A percentile compares a stretch with the other conserved stretches of the same genome.
phyloP scores from a whole-genome alignment of 2,329 filamentous ascomycete species.

The Monosporascus sp. region DNA sequence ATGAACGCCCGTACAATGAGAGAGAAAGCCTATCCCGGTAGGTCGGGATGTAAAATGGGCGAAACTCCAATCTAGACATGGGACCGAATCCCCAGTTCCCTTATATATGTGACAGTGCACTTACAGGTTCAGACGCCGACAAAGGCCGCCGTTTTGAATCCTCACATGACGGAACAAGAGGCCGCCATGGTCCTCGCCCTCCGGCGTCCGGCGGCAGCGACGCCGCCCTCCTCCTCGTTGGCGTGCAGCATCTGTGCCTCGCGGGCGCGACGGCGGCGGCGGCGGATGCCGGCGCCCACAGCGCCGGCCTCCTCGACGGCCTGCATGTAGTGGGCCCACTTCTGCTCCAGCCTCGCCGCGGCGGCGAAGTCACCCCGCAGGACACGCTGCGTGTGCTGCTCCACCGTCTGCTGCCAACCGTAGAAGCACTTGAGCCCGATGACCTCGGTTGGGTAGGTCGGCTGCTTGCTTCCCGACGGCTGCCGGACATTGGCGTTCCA shows the following conservation, averaged over 20 bases:
- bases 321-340: constrained; percentile 95
- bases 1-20: no score
- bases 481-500: constrained; percentile 72
- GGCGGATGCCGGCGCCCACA: constrained; percentile 58
- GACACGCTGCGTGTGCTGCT: constrained; percentile 87
- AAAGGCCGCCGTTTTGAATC: not conserved
- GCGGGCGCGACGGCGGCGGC: constrained; percentile 70
- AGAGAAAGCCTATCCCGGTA: no score
- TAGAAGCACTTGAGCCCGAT: constrained; percentile 91
- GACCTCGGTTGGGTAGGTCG: constrained; percentile 68
- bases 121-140: not conserved
- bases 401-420: constrained; percentile 89
- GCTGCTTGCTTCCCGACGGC: constrained; percentile 30
- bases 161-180: constrained; percentile 60
- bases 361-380: constrained; percentile 68
- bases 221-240: constrained; percentile 68
- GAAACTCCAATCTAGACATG: not conserved
- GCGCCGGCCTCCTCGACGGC: constrained; percentile 77
- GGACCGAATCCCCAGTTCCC: not conserved
- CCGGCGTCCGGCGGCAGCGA: constrained; percentile 47
- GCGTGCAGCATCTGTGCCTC: constrained; percentile 78
- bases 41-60: no score
- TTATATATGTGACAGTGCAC: not conserved
- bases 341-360: constrained; percentile 75
- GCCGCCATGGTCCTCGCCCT: constrained; percentile 57